These are phyloP conservation scores for Parascedosporium putredinis DNA, from an alignment of 2,329 filamentous ascomycete genomes.

Conservation along the genomic window DNA sequence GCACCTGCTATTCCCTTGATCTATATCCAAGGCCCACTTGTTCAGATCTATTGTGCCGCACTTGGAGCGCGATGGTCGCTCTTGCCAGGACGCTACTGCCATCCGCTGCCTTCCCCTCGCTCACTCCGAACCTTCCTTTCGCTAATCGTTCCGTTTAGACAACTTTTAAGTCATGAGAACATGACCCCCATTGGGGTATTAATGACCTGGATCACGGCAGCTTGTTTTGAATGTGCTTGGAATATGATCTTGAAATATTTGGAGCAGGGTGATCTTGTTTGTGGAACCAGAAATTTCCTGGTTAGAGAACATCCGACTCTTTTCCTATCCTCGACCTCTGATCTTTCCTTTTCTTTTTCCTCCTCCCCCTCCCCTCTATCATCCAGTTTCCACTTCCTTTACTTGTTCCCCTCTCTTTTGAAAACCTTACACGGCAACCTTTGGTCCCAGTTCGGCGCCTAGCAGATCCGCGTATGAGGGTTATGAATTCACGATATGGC, in stretches of 20 bases:
- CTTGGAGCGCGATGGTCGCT: no score
- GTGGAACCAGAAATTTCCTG: slow-evolving; percentile 1
- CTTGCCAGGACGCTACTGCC: no score
- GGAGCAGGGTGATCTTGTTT: slow-evolving; percentile 4
- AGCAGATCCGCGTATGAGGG: slow-evolving; percentile 8
- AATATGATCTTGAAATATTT: slow-evolving; percentile 8
- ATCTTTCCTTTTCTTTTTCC: background rate
- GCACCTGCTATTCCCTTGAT: no score
- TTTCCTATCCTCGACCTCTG: no score
- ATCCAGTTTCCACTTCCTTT: background rate
- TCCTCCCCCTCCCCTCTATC: slow-evolving; percentile 5
- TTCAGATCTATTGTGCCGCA: no score
- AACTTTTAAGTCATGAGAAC: background rate
- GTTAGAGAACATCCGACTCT: no score
- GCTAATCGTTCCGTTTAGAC: background rate
- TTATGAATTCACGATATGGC: slow-evolving; percentile 10
- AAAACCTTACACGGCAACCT: background rate
- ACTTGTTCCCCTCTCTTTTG: background rate
- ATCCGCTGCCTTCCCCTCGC: background rate
- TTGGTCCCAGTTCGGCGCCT: slow-evolving; percentile 9
- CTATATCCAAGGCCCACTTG: no score
- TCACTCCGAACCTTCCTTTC: background rate
- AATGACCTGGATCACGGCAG: slow-evolving; percentile 11
- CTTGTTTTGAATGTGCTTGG: slow-evolving; percentile 1
- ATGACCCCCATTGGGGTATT: slow-evolving; percentile 9